Evolutionary conservation across 192 early-diverging fungal genomes (phyloP), one percentile per base, ranked within the genome.

Genomic region (Coemansia sp.): DNA sequence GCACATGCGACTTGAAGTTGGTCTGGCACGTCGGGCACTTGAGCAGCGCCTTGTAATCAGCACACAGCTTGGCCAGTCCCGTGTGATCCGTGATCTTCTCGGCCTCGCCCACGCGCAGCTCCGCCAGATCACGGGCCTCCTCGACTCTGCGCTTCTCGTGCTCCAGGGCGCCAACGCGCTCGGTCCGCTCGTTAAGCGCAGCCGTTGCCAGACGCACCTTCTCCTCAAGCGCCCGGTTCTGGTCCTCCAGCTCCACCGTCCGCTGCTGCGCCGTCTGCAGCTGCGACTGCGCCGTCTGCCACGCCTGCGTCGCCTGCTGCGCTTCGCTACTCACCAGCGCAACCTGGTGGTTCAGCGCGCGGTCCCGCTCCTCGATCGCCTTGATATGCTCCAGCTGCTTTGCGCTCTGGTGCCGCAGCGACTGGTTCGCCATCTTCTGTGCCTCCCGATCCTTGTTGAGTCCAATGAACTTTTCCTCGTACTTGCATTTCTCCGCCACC

Each of bases 1-100:
- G 76, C 4, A 90, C 83, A 71, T 93, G 93, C 39, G 87, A 88
- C 70, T 94, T 94, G 84, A 97, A 95, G 51, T 92, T 86, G 22
- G 82, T 89, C 67, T 88, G 88, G 82, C 97, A 98, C 50, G 92
- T 90, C 20, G 89, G 87, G 71, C 96, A 98, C 79, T 94, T 97
- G 43, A 96, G 86, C 48, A 97, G 72, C n/a, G 90, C 84, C 90
- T 94, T 84, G 74, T 86, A 86, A 63, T 79, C 79, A 4, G 76
- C 74, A 20, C 71, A 85, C 53, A 83, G 56, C 60, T 76, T 72
- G 55, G 79, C 82, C 59, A 94, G 71, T 5, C 71, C 79, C 7
- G 68, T 63, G 49, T 76, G 74, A 51, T 82, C 75, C 22, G 71
- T 74, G 39, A 65, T 32, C 68, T 76, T 73, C 46, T 90, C 85